phyloP scores from a whole-genome alignment of 73 alveolate genomes.

The Urostyla sp. region DNA sequence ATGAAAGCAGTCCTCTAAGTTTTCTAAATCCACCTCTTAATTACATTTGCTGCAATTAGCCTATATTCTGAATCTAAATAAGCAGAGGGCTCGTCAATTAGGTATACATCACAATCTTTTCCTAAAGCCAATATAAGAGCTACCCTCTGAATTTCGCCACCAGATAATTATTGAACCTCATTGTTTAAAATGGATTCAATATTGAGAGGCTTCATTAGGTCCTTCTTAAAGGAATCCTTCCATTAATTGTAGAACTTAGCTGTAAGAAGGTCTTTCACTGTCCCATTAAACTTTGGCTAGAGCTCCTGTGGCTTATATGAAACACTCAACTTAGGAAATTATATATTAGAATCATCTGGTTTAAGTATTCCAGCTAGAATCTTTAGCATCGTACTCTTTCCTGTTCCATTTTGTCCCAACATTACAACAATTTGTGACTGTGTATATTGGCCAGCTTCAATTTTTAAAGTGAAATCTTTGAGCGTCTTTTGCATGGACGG shows the following conservation, averaged over 20 bases:
- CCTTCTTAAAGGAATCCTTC: constrained; percentile 86
- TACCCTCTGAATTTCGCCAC: constrained; percentile 96
- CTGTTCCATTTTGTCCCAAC: constrained; percentile 96
- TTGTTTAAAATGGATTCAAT: constrained; percentile 63
- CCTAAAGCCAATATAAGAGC: constrained; percentile 90
- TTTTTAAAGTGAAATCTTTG: constrained; percentile 71
- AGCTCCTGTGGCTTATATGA: constrained; percentile 92
- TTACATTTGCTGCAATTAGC: constrained; percentile 86
- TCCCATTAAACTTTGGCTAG: constrained; percentile 87
- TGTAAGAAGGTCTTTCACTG: constrained; percentile 82
- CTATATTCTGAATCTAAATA: constrained; percentile 93
- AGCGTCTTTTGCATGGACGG: constrained; percentile 81
- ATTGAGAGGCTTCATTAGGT: constrained; percentile 90
- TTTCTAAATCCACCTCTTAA: constrained; percentile 88
- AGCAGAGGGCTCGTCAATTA: constrained; percentile 96
- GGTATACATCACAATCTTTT: constrained; percentile 89
- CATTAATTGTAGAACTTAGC: constrained; percentile 72
- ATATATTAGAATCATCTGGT: constrained; percentile 65
- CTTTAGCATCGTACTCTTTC: constrained; percentile 92
- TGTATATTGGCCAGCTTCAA: constrained; percentile 84
- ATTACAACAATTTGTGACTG: constrained; percentile 90
- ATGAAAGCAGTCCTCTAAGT: constrained; percentile 32
- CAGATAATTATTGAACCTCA: constrained; percentile 86
- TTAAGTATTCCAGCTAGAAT: constrained; percentile 88
- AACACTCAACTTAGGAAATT: constrained; percentile 85